Conservation (phyloP, 306 rosid species). For the Prunus armeniaca region DNA sequence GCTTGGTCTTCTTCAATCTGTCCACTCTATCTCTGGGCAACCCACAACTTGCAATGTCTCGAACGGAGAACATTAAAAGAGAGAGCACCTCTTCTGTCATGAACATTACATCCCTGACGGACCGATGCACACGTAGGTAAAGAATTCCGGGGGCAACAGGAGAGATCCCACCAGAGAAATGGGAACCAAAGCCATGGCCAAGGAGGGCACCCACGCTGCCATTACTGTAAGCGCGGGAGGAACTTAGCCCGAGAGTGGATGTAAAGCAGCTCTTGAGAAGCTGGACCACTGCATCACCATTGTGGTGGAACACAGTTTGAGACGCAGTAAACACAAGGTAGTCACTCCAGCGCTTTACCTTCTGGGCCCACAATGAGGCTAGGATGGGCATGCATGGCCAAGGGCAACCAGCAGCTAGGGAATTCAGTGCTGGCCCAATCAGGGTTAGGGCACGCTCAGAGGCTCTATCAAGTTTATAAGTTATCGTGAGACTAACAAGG, state of each 20-base stretch:
- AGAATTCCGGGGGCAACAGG: constrained; percentile 94
- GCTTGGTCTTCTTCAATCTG: constrained; percentile 56
- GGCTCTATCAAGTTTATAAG: constrained; percentile 75
- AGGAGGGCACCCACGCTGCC: constrained; percentile 84
- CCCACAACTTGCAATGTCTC: constrained; percentile 64
- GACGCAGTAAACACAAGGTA: constrained; percentile 71
- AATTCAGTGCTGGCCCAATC: constrained; percentile 62
- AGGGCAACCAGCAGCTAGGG: constrained; percentile 78
- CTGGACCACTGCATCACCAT: constrained; percentile 84
- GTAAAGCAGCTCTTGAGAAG: constrained; percentile 85
- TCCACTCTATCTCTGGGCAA: constrained; percentile 46
- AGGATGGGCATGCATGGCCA: constrained; percentile 89
- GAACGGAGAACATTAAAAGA: constrained; percentile 65
- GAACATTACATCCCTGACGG: constrained; percentile 64
- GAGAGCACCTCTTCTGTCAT: constrained; percentile 72
- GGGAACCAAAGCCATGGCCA: constrained; percentile 70
- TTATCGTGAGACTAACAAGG: constrained; percentile 73
- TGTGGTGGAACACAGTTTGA: constrained; percentile 80
- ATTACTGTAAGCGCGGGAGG: constrained; percentile 36
- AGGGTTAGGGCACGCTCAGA: constrained; percentile 57
- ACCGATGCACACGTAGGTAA: constrained; percentile 69
- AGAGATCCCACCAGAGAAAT: constrained; percentile 57
- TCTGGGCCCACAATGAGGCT: constrained; percentile 80
- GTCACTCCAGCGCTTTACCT: constrained; percentile 84
- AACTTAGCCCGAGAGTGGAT: constrained; percentile 73